Base-by-base conservation (phyloP, 2,329 filamentous ascomycete genomes). In the Fusarium nygamai region DNA sequence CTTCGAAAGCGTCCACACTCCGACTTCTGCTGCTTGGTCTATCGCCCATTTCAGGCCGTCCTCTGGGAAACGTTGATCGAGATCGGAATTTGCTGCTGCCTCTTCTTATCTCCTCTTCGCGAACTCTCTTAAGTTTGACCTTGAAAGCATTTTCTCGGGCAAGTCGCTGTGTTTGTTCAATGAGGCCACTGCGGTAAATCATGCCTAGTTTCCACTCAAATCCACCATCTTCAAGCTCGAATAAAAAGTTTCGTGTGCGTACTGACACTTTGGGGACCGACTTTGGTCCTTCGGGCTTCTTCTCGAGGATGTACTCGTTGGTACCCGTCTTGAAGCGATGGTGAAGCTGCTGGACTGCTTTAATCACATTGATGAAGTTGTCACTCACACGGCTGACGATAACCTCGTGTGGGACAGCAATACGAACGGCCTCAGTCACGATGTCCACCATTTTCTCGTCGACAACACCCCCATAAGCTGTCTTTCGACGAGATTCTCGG, bases 171-270 rank as follows among this genome's bases (percentile, higher is more conserved):
- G 92, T 92, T 82, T 98, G 96, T 82, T 99, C 96, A 63, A 95
- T 86, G 27, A 96, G 88, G 1, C 97, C 96, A 51, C 94, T 91
- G 38, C 96, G 92, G 81, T 98, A 99, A 59, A 99, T 99, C 79
- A 95, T 92, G 22, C 95, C 94, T 16, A 99, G 86, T 81, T 98
- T 98, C 94, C 95, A 99, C 81, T 99, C 96, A 78, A 99, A 99
- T 0, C 94, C 92, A 57, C 96, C 96, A 81, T 99, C 96, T 83
- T 99, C 96, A 41, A 99, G 87, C 79, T 98, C 96, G 67, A 99
- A 96, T 6, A 98, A 84, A 31, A 99, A 87, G 10, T 93, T 93
- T 77, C 93, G 93, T 62, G 92, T 93, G 59, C 95, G 91, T 16
- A 99, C 75, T 0, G 95, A 96, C 29, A 99, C 86, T 79, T 94